phyloP scores from a whole-genome alignment of 2,329 filamentous ascomycete species.

The Fusarium abutilonis region DNA sequence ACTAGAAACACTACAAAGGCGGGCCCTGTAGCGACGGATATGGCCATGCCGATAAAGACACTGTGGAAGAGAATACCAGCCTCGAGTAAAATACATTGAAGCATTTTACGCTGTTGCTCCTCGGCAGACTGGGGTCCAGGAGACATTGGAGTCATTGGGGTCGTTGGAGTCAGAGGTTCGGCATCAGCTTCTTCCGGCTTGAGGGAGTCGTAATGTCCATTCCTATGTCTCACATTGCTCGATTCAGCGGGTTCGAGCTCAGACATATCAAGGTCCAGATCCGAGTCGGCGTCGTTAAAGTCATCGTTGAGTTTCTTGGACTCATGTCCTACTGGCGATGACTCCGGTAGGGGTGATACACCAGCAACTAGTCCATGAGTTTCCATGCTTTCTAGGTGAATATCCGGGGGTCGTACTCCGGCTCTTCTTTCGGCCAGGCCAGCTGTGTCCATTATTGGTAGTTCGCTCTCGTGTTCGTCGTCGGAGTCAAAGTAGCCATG shows the following conservation, averaged over 20 bases:
- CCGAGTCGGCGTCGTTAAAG: constrained; percentile 60
- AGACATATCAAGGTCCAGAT: constrained; percentile 68
- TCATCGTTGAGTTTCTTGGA: constrained; percentile 47
- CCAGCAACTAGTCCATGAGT: constrained; percentile 67
- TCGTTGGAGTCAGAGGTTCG: constrained; percentile 43
- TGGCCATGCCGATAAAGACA: constrained; percentile 87
- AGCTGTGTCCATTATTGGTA: constrained; percentile 40
- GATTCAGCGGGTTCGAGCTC: constrained; percentile 62
- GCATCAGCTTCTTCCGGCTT: constrained; percentile 42
- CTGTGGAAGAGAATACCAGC: constrained; percentile 87
- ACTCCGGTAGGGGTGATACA: constrained; percentile 66
- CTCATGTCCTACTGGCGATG: constrained; percentile 54
- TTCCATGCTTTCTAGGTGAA: constrained; percentile 63
- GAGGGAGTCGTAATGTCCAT: constrained; percentile 48
- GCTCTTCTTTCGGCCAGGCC: constrained; percentile 54
- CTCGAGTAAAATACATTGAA: constrained; percentile 83
- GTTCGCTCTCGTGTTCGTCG: constrained; percentile 51
- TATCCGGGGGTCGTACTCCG: constrained; percentile 58
- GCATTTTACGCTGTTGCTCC: constrained; percentile 71
- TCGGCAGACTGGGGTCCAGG: constrained; percentile 56
- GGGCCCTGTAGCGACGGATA: constrained; percentile 82
- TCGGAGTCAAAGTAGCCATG: constrained; percentile 61
- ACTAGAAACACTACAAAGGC: constrained; percentile 82
- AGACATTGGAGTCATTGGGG: constrained; percentile 38
- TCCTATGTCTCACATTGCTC: constrained; percentile 39